Evolutionary conservation across 1,284 basidiomycete genomes (phyloP).

Genomic region (Malassezia restricta): DNA sequence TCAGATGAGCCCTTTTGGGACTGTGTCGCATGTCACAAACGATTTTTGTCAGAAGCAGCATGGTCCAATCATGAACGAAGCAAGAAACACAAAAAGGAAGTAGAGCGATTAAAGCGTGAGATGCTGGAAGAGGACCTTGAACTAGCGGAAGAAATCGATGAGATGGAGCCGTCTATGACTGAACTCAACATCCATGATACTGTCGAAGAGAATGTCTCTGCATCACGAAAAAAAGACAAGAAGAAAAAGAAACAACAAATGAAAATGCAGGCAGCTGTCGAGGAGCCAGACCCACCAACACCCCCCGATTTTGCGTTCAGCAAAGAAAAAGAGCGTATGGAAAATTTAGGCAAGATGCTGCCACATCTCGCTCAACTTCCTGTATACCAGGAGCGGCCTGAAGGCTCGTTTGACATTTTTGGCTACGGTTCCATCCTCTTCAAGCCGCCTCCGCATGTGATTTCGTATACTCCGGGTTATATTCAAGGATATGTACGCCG

Average conservation of each 20-base stretch:
- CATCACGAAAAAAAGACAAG: constrained; percentile 23
- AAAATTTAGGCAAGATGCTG: neutral
- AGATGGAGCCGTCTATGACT: constrained; percentile 11
- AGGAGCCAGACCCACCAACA: neutral
- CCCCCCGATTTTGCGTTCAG: neutral
- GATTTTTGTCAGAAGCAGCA: constrained; percentile 78
- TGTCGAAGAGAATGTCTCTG: neutral
- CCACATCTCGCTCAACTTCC: constrained; percentile 11
- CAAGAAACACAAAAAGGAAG: constrained; percentile 71
- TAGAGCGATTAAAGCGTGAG: constrained; percentile 53
- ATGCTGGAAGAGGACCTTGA: constrained; percentile 51
- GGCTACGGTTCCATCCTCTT: constrained; percentile 43
- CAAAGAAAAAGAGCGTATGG: neutral
- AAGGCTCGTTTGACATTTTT: constrained; percentile 38
- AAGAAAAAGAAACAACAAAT: constrained; percentile 33
- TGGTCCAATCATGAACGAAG: constrained; percentile 95
- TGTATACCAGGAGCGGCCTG: constrained; percentile 14
- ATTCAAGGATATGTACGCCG: constrained; percentile 72
- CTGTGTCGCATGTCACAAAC: constrained; percentile 88
- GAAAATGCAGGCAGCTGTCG: constrained; percentile 10
- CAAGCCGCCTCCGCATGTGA: constrained; percentile 43
- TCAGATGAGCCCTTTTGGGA: constrained; percentile 54
- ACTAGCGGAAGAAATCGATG: neutral
- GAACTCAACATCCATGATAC: constrained; percentile 21
- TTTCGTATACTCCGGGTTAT: constrained; percentile 55